Conservation (phyloP, 352 stramenopile species). For the Pythium periplocum region DNA sequence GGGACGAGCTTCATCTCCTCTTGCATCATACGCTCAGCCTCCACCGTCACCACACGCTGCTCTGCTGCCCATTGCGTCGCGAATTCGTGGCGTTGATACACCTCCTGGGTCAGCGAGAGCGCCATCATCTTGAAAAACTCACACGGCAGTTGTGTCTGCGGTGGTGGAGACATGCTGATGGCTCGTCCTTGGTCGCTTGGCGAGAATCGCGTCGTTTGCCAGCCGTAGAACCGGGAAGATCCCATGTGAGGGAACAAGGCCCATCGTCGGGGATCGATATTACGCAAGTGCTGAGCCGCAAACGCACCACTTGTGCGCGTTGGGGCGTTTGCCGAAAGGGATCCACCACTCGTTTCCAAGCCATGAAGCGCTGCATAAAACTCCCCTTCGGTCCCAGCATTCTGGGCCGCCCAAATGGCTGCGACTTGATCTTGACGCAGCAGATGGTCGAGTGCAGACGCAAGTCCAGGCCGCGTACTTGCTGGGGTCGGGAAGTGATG, state of each 20-base stretch:
- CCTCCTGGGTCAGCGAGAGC: slow-evolving; percentile 27
- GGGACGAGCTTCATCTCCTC: slow-evolving; percentile 29
- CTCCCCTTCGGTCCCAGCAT: slow-evolving; percentile 33
- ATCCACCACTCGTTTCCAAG: neutral
- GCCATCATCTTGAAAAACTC: slow-evolving; percentile 37
- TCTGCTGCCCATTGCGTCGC: slow-evolving; percentile 36
- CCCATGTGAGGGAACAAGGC: slow-evolving; percentile 41
- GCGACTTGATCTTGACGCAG: slow-evolving; percentile 23
- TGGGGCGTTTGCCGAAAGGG: neutral
- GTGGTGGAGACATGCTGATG: slow-evolving; percentile 9
- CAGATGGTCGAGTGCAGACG: neutral
- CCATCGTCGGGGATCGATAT: slow-evolving; percentile 30
- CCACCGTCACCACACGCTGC: slow-evolving; percentile 33
- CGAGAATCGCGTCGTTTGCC: slow-evolving; percentile 34
- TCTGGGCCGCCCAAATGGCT: slow-evolving; percentile 33
- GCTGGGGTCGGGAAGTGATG: slow-evolving; percentile 1
- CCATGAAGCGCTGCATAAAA: slow-evolving; percentile 22
- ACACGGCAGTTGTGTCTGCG: slow-evolving; percentile 22
- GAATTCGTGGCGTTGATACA: slow-evolving; percentile 31
- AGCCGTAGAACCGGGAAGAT: slow-evolving; percentile 39
- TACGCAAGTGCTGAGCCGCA: slow-evolving; percentile 30
- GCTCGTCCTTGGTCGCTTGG: slow-evolving; percentile 19
- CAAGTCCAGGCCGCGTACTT: neutral
- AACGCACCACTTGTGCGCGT: neutral
- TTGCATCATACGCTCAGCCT: slow-evolving; percentile 40